phyloP scores from a whole-genome alignment of 495 filamentous ascomycete species.

The Penicillium turbatum region DNA sequence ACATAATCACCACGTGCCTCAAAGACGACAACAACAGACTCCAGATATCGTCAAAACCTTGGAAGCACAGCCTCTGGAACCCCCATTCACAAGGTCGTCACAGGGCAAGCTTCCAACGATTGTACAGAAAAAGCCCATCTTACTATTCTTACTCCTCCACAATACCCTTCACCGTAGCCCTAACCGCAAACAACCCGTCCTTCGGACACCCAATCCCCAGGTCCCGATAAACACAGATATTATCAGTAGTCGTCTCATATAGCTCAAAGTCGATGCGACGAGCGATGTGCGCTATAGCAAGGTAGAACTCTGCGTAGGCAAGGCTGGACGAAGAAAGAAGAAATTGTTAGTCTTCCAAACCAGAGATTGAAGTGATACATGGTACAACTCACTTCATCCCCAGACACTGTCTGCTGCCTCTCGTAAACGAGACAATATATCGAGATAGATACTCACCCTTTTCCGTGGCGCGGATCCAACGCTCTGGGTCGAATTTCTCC shows the following conservation, averaged over 20 bases:
- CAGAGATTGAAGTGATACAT: neutral
- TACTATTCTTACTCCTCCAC: constrained; percentile 13
- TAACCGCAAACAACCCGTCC: constrained; percentile 14
- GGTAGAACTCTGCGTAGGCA: constrained; percentile 39
- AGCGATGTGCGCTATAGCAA: constrained; percentile 33
- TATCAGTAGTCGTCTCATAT: constrained; percentile 32
- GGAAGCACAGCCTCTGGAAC: no score
- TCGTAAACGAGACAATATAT: constrained; percentile 42
- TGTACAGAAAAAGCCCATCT: neutral
- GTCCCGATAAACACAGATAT: constrained; percentile 29
- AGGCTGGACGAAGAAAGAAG: constrained; percentile 30
- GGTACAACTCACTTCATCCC: constrained; percentile 40
- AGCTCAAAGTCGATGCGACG: constrained; percentile 36
- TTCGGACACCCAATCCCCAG: constrained; percentile 18
- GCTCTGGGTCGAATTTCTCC: constrained; percentile 43
- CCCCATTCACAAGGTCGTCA: no score
- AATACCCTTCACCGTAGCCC: constrained; percentile 16
- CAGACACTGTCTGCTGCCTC: constrained; percentile 43
- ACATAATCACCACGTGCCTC: neutral
- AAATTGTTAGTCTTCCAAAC: neutral
- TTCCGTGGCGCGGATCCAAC: constrained; percentile 40
- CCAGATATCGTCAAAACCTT: no score
- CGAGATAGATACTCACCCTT: constrained; percentile 22
- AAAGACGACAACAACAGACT: neutral
- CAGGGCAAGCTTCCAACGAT: neutral